Base-by-base conservation (phyloP, 306 rosid species). In the Casuarina cunninghamiana region DNA sequence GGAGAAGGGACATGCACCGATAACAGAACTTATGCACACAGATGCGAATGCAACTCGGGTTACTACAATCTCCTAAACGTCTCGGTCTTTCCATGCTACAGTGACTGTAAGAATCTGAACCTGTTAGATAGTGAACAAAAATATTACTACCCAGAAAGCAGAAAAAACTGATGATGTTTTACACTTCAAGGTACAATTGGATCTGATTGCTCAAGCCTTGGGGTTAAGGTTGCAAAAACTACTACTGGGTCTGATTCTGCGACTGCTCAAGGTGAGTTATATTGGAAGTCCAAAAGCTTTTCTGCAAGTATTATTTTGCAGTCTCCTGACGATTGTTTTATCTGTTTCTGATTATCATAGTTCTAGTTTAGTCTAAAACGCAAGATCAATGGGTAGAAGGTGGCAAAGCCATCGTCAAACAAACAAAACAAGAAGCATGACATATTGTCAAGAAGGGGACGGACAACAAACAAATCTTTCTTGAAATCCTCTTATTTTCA, bases 61-160 rank as follows among this genome's bases (percentile, higher is more conserved):
- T 88, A 17, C 76, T 78, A 0, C 17, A 94, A 94, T 80, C 97
- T 94, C 81, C 96, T 90, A 67, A 66, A 87, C 63, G 45, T 78
- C 72, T 41, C 96, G 1, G 83, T 73, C 49, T 94, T 81, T 58
- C 98, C 98, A 2, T 94, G 97, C 84, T 94, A 94, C 83, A 85
- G 81, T 66, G 84, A 81, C 80, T 94, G 98, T 94, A 86, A 83
- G 85, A 19, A 35, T 53, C 53, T 74, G 72, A 55, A 68, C 26
- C 53, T 32, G 1, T 2, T 53, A 17, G 16, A 50, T 41, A 44
- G 44, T 2, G 6, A 41, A 61, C 0, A 5, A 7, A 0, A 35
- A 4, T 8, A 57, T 1, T 2, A 43, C 7, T 51, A 72, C 10
- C 70, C 32, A 60, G 3, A 48, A 39, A 38, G 8, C n/a, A 16